Conservation (phyloP, 1,139 yeast genomes). For the Pichia kudriavzevii region DNA sequence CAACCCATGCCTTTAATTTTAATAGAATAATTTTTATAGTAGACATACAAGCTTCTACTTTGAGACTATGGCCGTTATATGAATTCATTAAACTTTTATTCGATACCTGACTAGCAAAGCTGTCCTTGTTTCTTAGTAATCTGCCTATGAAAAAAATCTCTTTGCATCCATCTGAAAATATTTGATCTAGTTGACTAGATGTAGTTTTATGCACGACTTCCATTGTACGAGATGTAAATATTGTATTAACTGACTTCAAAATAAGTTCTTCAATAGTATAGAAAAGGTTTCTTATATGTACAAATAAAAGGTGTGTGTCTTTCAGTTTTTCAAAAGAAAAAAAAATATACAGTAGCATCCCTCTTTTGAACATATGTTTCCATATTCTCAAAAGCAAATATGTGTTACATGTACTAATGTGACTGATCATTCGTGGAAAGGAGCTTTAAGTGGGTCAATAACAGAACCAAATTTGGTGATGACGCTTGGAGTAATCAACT, state of each 20-base stretch:
- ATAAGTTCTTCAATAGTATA: neutral
- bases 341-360: no score
- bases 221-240: no score
- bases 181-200: neutral
- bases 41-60: neutral
- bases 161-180: neutral
- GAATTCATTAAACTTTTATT: conserved; percentile 5
- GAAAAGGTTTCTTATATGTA: neutral
- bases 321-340: no score
- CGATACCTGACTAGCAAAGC: conserved; percentile 9
- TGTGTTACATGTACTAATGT: conserved; percentile 1
- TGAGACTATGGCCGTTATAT: neutral
- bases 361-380: neutral
- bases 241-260: neutral
- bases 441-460: conserved; percentile 81
- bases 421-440: conserved; percentile 37
- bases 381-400: neutral
- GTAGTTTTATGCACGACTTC: neutral
- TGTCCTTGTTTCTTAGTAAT: conserved; percentile 9
- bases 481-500: conserved; percentile 81
- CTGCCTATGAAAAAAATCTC: neutral
- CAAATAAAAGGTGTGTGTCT: no score
- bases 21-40: neutral
- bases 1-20: conserved; percentile 5
- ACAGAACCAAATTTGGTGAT: conserved; percentile 82